Percentiles rank a stretch among this genome's conserved stretches.
Conservation (phyloP, 805 yeast species). For the Saturnispora quitensis region DNA sequence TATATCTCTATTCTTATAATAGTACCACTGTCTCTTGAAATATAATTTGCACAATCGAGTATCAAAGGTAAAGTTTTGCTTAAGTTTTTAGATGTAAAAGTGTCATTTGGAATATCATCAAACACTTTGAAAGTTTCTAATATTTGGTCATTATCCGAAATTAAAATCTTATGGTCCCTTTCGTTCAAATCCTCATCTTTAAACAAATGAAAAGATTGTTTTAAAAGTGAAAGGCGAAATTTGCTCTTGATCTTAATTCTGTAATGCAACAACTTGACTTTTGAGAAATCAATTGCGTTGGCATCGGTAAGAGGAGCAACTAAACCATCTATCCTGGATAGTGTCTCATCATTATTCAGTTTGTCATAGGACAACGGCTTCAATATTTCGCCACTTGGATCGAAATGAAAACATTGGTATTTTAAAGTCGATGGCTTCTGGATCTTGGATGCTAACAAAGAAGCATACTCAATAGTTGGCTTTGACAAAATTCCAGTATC, state of each 20-base stretch:
- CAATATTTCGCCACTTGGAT: constrained; percentile 8
- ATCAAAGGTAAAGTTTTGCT: constrained; percentile 27
- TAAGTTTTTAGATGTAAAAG: neutral
- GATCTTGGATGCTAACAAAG: neutral
- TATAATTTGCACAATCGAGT: constrained; percentile 39
- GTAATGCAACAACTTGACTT: constrained; percentile 21
- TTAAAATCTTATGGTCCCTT: constrained; percentile 20
- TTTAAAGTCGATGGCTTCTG: constrained; percentile 2
- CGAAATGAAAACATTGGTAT: constrained; percentile 14
- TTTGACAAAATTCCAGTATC: constrained; percentile 22
- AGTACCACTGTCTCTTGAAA: constrained; percentile 36
- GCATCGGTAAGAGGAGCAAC: constrained; percentile 16
- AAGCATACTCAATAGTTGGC: constrained; percentile 30
- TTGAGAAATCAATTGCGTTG: constrained; percentile 12
- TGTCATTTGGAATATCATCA: constrained; percentile 4
- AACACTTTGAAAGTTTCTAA: neutral
- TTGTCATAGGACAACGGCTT: neutral
- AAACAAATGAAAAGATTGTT: constrained; percentile 23
- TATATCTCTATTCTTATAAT: constrained; percentile 46
- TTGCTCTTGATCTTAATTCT: constrained; percentile 22
- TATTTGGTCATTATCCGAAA: constrained; percentile 10
- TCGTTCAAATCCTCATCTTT: constrained; percentile 20
- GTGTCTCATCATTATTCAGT: constrained; percentile 5
- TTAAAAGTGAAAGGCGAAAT: constrained; percentile 8
- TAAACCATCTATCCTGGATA: constrained; percentile 20